Conservation (phyloP, 75 land plant species). For the Pinus taeda region DNA sequence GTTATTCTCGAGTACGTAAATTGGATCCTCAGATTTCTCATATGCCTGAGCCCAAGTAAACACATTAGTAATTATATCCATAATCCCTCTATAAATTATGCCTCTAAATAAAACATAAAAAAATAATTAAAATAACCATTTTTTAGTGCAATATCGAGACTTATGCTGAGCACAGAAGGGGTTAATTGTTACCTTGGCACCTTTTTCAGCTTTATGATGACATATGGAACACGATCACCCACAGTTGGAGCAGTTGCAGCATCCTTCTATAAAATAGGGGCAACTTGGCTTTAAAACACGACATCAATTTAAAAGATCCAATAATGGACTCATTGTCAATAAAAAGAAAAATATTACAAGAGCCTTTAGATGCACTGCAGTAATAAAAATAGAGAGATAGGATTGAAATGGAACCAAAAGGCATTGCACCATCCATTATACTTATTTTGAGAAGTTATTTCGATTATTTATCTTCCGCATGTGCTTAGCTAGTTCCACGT, state of each 20-base stretch:
- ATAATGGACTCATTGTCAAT: not conserved
- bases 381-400: not conserved
- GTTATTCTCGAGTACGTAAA: slow-evolving; percentile 94
- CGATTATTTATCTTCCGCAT: slow-evolving; percentile 80
- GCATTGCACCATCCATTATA: not conserved
- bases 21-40: slow-evolving; percentile 98
- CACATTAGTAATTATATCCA: not conserved
- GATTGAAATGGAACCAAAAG: not conserved
- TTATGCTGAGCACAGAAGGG: not conserved
- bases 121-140: not conserved
- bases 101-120: not conserved
- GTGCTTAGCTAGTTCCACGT: slow-evolving; percentile 98
- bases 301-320: not conserved
- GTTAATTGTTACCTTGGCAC: slow-evolving; percentile 77
- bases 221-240: slow-evolving; percentile 99
- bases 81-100: not conserved
- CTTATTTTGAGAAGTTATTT: not conserved
- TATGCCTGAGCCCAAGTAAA: slow-evolving; percentile 62
- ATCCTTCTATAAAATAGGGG: slow-evolving; percentile 63
- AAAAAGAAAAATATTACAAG: not conserved
- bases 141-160: slow-evolving; percentile 1
- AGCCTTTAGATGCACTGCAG: not conserved
- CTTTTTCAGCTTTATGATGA: slow-evolving; percentile 94
- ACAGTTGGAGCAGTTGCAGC: slow-evolving; percentile 98
- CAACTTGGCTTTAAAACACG: not conserved